These are phyloP conservation scores for Staphylotrichum tortipilum DNA, from an alignment of 495 filamentous ascomycete species.

Conservation along the genomic window DNA sequence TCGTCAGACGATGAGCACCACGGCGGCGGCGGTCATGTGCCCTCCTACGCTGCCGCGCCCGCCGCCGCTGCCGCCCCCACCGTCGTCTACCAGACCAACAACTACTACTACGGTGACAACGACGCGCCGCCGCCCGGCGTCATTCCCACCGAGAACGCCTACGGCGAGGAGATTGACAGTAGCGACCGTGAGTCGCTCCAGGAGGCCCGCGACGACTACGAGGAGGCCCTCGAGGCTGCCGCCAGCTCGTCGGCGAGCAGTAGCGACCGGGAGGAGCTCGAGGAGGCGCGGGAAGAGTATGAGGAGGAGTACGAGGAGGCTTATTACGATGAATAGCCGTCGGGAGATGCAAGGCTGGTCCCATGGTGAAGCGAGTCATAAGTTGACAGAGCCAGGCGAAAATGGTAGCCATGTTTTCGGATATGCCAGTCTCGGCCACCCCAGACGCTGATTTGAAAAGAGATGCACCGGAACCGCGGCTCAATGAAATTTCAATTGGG, in stretches of 20 bases:
- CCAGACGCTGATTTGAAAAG: too few species aligned
- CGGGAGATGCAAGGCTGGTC: too few species aligned
- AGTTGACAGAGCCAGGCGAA: too few species aligned
- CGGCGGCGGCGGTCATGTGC: background rate
- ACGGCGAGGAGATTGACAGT: constrained; percentile 31
- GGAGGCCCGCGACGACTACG: constrained; percentile 30
- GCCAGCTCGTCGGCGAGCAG: constrained; percentile 31
- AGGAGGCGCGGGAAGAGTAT: constrained; percentile 39
- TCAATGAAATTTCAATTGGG: too few species aligned
- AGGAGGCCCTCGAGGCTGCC: constrained; percentile 31
- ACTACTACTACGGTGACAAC: constrained; percentile 21
- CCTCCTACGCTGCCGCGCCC: background rate
- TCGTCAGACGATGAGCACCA: constrained; percentile 6
- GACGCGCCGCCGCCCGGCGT: constrained; percentile 12
- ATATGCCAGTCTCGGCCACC: too few species aligned
- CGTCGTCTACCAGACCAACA: constrained; percentile 20
- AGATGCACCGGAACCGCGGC: too few species aligned
- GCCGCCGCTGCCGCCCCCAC: background rate
- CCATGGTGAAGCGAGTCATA: too few species aligned
- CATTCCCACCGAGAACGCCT: constrained; percentile 19
- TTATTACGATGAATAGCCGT: constrained; percentile 37
- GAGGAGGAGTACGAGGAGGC: constrained; percentile 42
- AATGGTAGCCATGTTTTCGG: too few species aligned
- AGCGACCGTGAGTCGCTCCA: constrained; percentile 34
- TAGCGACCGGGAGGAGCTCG: constrained; percentile 34